Evolutionary conservation across 2,329 filamentous ascomycete species (phyloP), one percentile per base, ranked within the genome.

Genomic region (Aspergillus luchuensis): DNA sequence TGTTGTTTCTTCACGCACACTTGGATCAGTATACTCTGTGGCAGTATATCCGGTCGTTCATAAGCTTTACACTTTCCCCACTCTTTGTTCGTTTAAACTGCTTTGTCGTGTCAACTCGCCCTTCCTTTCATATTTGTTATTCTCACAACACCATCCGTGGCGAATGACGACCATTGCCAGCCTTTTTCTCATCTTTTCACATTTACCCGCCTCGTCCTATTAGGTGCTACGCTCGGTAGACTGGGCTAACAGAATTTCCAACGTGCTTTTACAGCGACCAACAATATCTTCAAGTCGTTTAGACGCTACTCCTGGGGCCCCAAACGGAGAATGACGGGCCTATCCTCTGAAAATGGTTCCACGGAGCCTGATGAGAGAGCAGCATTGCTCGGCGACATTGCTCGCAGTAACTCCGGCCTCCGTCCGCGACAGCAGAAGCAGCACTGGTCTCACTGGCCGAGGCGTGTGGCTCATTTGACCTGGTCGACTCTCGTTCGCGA

Each of bases 401-500:
- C 56, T 57, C 61, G 63, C 23, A 62, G 63, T 11, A 69, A 69
- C 52, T 61, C 68, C 3, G 65, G 64, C 6, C 59, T 70, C 6
- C 63, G 68, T 47, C 62, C 59, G 8, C 53, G 28, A 33, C 66
- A 66, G 30, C 75, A 74, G 55, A 75, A 78, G 56, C 75, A 77
- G 62, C 63, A 67, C 48, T 79, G 76, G 72, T 71, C 78, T 38
- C 71, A 72, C 58, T 78, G 75, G 70, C 80, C 80, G 17, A 67
- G 69, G 21, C 67, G 76, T 8, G 71, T 76, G 17, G 67, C 72
- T 47, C 75, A 76, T 65, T 68, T 79, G 59, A 78, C 77, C 8
- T 81, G 77, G 74, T 66, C 74, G 57, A 79, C 79, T 3, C 70
- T 82, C n/a, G 69, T 74, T 23, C 79, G 78, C 25, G 81, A 81